Conservation (phyloP, 495 filamentous ascomycete species). For the Clavariopsis aquatica region DNA sequence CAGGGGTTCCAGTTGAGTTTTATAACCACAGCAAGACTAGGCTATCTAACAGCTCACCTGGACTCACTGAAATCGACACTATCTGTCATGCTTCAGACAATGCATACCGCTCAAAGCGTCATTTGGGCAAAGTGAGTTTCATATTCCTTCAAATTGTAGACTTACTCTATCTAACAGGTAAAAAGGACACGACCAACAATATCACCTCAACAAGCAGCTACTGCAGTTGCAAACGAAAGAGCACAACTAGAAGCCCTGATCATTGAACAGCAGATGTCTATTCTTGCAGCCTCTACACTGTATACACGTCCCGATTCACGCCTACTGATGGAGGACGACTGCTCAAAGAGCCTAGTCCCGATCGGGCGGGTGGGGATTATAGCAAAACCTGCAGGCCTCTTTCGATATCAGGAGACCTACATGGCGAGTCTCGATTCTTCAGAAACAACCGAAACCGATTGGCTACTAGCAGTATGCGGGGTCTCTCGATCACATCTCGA, state of each 20-base stretch:
- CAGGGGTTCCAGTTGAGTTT: constrained; percentile 3
- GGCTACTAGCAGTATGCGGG: constrained; percentile 16
- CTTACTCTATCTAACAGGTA: too few species aligned
- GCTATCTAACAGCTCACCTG: constrained; percentile 31
- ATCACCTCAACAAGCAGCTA: constrained; percentile 20
- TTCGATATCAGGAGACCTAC: constrained; percentile 23
- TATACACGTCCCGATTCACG: constrained; percentile 1
- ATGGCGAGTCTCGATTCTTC: constrained; percentile 17
- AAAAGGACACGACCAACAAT: constrained; percentile 21
- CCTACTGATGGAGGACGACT: constrained; percentile 19
- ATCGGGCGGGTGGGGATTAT: neutral
- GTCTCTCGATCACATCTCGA: constrained; percentile 25
- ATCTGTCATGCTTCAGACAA: constrained; percentile 30
- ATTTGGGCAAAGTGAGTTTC: constrained; percentile 29
- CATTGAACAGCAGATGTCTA: constrained; percentile 36
- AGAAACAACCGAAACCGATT: constrained; percentile 8
- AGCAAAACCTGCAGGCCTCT: constrained; percentile 12
- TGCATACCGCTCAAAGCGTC: constrained; percentile 33
- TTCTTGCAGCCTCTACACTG: constrained; percentile 21
- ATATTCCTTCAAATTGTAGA: too few species aligned
- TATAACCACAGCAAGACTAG: constrained; percentile 11
- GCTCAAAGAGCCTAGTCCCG: constrained; percentile 16
- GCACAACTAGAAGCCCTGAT: constrained; percentile 31
- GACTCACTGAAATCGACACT: constrained; percentile 29
- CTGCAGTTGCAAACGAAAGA: constrained; percentile 29